These are phyloP conservation scores for Theileria equi DNA, from an alignment of 169 alveolate genomes.

Conservation along the genomic window DNA sequence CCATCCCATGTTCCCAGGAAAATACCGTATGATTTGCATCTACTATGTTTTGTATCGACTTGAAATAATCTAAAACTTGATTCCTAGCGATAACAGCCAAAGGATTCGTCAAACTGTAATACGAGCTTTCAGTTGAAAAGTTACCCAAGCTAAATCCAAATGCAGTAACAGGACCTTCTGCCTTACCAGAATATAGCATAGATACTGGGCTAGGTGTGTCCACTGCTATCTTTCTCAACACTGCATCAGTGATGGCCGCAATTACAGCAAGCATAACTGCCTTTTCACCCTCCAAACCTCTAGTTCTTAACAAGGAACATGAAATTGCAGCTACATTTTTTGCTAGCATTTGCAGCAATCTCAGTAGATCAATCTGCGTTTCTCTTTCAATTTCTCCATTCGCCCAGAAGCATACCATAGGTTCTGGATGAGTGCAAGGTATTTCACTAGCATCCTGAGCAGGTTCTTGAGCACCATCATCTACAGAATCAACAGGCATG, in stretches of 20 bases:
- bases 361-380: slow-evolving; percentile 49
- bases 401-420: slow-evolving; percentile 42
- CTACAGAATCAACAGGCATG: no score
- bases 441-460: background rate
- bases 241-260: slow-evolving; percentile 66
- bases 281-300: slow-evolving; percentile 60
- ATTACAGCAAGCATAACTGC: slow-evolving; percentile 61
- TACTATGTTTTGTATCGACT: slow-evolving; percentile 53
- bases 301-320: slow-evolving; percentile 43
- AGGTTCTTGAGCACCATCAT: background rate
- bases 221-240: slow-evolving; percentile 50
- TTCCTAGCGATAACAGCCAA: slow-evolving; percentile 59
- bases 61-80: slow-evolving; percentile 66
- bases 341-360: slow-evolving; percentile 50
- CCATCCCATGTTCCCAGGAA: slow-evolving; percentile 51
- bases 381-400: slow-evolving; percentile 37
- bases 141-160: slow-evolving; percentile 63
- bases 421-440: background rate
- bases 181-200: slow-evolving; percentile 65
- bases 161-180: slow-evolving; percentile 65
- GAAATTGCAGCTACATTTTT: slow-evolving; percentile 36
- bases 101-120: slow-evolving; percentile 67
- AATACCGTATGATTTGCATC: slow-evolving; percentile 38
- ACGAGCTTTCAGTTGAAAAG: slow-evolving; percentile 62
- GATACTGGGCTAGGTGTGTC: slow-evolving; percentile 67